Conservation (phyloP, 2,329 filamentous ascomycete species). For the Conoideocrella luteorostrata region DNA sequence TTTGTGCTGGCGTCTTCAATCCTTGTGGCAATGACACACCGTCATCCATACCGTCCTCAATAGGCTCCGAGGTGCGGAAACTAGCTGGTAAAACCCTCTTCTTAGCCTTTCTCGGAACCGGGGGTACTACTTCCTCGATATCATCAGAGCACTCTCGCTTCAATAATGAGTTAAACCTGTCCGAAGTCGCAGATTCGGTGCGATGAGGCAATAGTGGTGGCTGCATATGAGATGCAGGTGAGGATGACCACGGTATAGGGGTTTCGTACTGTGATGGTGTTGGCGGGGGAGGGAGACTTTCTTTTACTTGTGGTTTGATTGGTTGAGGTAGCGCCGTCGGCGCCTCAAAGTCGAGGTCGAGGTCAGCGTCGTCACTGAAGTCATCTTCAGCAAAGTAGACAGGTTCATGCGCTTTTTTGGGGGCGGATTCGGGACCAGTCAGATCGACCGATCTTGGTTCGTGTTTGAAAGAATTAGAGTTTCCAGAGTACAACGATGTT, state of each 20-base stretch:
- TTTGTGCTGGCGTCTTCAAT: constrained; percentile 25
- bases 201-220: constrained; percentile 25
- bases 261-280: constrained; percentile 20
- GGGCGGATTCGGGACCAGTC: constrained; percentile 19
- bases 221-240: constrained; percentile 44
- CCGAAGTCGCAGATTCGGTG: constrained; percentile 12
- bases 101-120: constrained; percentile 39
- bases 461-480: constrained; percentile 40
- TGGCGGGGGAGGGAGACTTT: constrained; percentile 21
- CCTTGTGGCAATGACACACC: constrained; percentile 5
- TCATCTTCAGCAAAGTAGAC: constrained; percentile 73
- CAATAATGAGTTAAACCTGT: constrained; percentile 18
- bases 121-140: constrained; percentile 17
- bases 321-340: constrained; percentile 43
- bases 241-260: constrained; percentile 67
- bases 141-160: constrained; percentile 39
- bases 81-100: constrained; percentile 55
- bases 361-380: constrained; percentile 75
- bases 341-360: constrained; percentile 63
- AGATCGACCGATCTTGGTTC: constrained; percentile 27
- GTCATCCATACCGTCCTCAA: constrained; percentile 23
- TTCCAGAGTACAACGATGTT: constrained; percentile 32
- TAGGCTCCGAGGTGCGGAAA: constrained; percentile 29
- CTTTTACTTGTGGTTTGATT: constrained; percentile 18
- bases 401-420: constrained; percentile 19